Evolutionary conservation across 2,329 filamentous ascomycete genomes (phyloP), one percentile per base, ranked within the genome.

Genomic region (Elsinoe perseae): DNA sequence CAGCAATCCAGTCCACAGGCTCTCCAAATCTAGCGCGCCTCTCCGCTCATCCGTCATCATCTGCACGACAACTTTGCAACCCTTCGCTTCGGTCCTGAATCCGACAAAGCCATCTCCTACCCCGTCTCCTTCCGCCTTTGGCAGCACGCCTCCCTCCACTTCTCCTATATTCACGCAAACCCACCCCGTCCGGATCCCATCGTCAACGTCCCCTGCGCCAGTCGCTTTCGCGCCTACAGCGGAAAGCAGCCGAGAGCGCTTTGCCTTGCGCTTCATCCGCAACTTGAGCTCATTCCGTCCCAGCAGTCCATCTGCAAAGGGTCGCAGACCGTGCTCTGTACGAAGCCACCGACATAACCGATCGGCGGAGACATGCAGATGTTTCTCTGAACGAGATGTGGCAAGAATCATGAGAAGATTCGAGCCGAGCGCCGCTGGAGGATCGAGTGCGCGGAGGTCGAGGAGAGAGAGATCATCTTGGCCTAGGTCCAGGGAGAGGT

Each of bases 181-280:
- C 93, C 93, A 98, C 8, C 90, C 91, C 0, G 92, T 96, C 10
- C 86, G 85, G 54, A 95, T 87, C 2, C 91, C 92, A 66, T 96
- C 89, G 63, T 95, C 91, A 1, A 79, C 74, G 12, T 78, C 78
- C 10, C 81, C 80, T 8, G 77, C 77, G 9, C 81, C 81, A 4
- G 81, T 76, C 6, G 71, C 62, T 46, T 75, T 73, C 46, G 80
- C 77, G n/a, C 83, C 82, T 0, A 82, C 81, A 58, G 81, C 86
- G 12, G 87, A 89, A 62, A 95, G 75, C 59, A 96, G 75, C 69
- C 89, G 89, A 28, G 89, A 87, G 63, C 86, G 85, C 68, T 89
- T 88, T 6, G 87, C 84, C 68, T 91, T 86, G 40, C 93, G 79
- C 32, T 86, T 79, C 60, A 96, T 72, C 68, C 92, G 95, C 52